Base-by-base conservation (phyloP, 345 rosid species). In the Limnanthes douglasii region DNA sequence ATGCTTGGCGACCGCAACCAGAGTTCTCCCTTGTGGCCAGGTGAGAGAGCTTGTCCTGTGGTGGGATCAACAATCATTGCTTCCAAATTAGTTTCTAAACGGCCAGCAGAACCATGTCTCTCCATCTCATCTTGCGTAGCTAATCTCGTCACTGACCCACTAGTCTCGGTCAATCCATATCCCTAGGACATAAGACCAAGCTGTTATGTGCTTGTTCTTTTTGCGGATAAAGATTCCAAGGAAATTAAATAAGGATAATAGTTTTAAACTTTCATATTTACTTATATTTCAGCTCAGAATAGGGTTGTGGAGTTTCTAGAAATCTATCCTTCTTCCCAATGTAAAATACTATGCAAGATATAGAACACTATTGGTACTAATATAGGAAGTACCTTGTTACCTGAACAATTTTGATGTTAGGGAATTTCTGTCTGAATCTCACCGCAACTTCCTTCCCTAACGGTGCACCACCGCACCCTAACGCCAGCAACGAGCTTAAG, bases 141-240 rank as follows among this genome's bases (percentile, higher is more conserved):
- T 6, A 35, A 59, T 28, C 59, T 61, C 1, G 95, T 21, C 0
- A 64, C 86, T 32, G 54, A 77, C 22, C 86, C 98, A 20, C 53
- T 29, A 8, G 72, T 76, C 64, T 90, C 98, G 3, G 98, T 90
- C 76, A 90, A 35, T 29, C 98, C 98, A 66, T 90, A 90, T 21
- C 98, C 98, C 98, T 83, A 14, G 31, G 18, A 32, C 38, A 45
- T 32, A 31, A 31, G 38, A 26, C 4, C 41, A 11, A 2, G 17
- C 11, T n/a, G n/a, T n/a, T n/a, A n/a, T n/a, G n/a, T n/a, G n/a
- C n/a, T n/a, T n/a, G n/a, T 21, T 43, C 21, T 18, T 28, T 25
- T 1, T 9, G 6, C 15, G 1, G 46, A 21, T 26, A 13, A 24
- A 20, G 42, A 46, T 40, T 33, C 20, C 16, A 45, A 31, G 53